phyloP scores from a whole-genome alignment of 805 yeast genomes.

The Cyberlindnera maclurae region DNA sequence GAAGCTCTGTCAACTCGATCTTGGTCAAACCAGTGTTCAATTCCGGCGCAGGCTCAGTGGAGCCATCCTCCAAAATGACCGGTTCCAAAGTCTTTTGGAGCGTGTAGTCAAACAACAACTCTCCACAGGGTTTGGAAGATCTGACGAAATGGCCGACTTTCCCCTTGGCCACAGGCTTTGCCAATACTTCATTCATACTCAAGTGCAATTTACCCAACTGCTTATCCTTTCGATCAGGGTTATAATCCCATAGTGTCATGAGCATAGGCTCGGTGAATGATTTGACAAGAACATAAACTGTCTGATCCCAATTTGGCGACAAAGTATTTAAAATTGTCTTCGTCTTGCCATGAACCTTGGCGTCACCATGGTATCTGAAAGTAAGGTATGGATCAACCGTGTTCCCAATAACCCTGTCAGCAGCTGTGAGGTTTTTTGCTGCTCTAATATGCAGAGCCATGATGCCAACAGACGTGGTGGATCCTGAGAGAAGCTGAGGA shows the following conservation, averaged over 20 bases:
- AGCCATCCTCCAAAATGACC: slow-evolving; percentile 68
- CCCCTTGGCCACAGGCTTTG: slow-evolving; percentile 41
- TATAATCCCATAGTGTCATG: slow-evolving; percentile 66
- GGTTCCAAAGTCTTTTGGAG: slow-evolving; percentile 65
- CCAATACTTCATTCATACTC: slow-evolving; percentile 61
- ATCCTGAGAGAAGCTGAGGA: slow-evolving; percentile 85
- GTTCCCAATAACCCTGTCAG: slow-evolving; percentile 57
- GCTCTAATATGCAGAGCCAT: slow-evolving; percentile 58
- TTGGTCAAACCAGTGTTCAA: slow-evolving; percentile 87
- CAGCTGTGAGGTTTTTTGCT: slow-evolving; percentile 64
- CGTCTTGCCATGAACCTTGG: slow-evolving; percentile 64
- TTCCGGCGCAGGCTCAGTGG: slow-evolving; percentile 80
- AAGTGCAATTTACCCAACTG: slow-evolving; percentile 69
- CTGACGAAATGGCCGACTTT: slow-evolving; percentile 55
- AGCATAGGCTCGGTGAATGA: slow-evolving; percentile 79
- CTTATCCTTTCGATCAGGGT: slow-evolving; percentile 75
- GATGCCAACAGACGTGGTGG: slow-evolving; percentile 84
- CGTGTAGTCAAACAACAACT: slow-evolving; percentile 58
- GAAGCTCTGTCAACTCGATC: slow-evolving; percentile 57
- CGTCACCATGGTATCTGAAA: slow-evolving; percentile 50
- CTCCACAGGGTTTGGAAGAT: slow-evolving; percentile 82
- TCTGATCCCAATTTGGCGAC: slow-evolving; percentile 82
- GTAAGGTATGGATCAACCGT: slow-evolving; percentile 88
- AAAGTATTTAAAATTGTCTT: slow-evolving; percentile 58
- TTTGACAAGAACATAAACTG: slow-evolving; percentile 57